Conservation (phyloP, 2,329 filamentous ascomycete genomes). For the Fusarium xylarioides region DNA sequence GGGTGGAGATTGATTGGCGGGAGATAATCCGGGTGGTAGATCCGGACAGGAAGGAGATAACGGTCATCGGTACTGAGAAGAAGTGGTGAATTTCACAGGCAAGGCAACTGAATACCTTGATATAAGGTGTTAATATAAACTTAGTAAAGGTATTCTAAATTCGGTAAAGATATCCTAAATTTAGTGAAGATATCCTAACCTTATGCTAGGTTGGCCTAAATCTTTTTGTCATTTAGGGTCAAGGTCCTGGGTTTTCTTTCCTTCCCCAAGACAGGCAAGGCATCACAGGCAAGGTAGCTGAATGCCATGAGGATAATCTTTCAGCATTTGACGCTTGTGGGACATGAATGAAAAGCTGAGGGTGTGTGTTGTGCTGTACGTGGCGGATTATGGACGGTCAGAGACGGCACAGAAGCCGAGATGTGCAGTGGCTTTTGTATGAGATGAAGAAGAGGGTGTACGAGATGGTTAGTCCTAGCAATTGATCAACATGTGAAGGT, state of each 20-base stretch:
- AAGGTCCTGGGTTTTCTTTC: background rate
- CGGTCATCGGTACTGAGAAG: conserved; percentile 30
- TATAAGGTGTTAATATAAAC: background rate
- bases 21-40: conserved; percentile 44
- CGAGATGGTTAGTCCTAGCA: conserved; percentile 2
- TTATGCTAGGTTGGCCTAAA: background rate
- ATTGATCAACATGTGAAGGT: background rate
- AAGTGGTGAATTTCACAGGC: conserved; percentile 13
- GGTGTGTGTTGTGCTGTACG: conserved; percentile 23
- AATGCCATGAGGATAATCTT: background rate
- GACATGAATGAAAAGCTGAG: conserved; percentile 3
- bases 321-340: conserved; percentile 6
- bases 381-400: conserved; percentile 25
- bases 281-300: background rate
- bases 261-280: too few relatives aligned
- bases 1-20: conserved; percentile 46
- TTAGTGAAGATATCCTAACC: too few relatives aligned
- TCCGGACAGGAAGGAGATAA: conserved; percentile 42
- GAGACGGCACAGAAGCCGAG: conserved; percentile 28
- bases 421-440: conserved; percentile 12
- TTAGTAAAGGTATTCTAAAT: too few relatives aligned
- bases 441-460: conserved; percentile 25
- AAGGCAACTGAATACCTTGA: background rate
- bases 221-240: background rate
- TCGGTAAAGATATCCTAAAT: too few relatives aligned